Base-by-base conservation (phyloP, 768 basidiomycete species). In the Myochromella boudieri region DNA sequence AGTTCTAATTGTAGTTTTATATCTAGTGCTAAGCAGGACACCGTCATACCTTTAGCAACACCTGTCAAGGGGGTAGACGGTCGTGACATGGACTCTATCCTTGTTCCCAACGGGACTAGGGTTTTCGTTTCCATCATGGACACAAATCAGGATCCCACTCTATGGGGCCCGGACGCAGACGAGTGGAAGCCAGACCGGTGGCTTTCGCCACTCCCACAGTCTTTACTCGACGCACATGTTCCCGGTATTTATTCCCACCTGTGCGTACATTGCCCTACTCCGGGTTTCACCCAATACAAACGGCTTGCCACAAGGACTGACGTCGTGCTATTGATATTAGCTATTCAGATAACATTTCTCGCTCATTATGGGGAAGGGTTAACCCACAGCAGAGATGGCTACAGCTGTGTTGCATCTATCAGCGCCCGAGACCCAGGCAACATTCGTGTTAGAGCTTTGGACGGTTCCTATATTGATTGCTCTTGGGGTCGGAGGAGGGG, bases 181-280 rank as follows among this genome's bases (percentile, higher is more conserved):
- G 60, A 57, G 17, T 61, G 60, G 60, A 61, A 54, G n/a, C 60
- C 60, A 9, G 60, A 61, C 22, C 42, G 60, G 24, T 61, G 60
- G 60, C 38, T 61, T 18, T 29, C 48, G n/a, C 53, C 53, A 6
- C 46, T 60, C 32, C 53, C 52, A 9, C 48, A 58, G n/a, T 34
- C 52, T 18, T 37, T 58, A 17, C 24, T 52, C 25, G 37, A 52
- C 34, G 55, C 55, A 53, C 39, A 24, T 25, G 12, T 38, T 11
- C 38, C 46, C 3, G 42, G 42, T 12, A 27, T 46, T n/a, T 38
- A 27, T 10, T 31, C 37, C 0, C 51, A 61, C 37, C 25, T 61
- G 62, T 62, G 20, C 27, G 17, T 31, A n/a, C n/a, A n/a, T n/a
- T n/a, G n/a, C n/a, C n/a, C n/a, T n/a, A n/a, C n/a, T n/a, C n/a